Evolutionary conservation across 2,329 filamentous ascomycete species (phyloP).

Genomic region (Aspergillus sclerotialis): DNA sequence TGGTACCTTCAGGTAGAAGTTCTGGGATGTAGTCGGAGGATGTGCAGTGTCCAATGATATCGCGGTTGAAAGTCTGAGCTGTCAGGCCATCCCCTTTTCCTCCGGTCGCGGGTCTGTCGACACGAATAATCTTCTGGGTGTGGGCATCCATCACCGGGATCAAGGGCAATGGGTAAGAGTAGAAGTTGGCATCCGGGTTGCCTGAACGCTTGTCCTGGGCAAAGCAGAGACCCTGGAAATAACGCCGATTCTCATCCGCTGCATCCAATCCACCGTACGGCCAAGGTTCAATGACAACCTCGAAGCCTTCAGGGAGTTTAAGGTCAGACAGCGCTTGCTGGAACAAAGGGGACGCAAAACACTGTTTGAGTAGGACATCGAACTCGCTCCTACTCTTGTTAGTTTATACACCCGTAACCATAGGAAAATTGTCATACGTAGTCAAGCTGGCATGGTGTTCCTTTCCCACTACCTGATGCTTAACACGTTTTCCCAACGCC

Average conservation of each 20-base stretch:
- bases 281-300: slow-evolving; percentile 51
- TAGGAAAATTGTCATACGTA: slow-evolving; percentile 23
- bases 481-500: slow-evolving; percentile 32
- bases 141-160: slow-evolving; percentile 51
- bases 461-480: slow-evolving; percentile 42
- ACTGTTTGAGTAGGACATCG: slow-evolving; percentile 41
- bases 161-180: slow-evolving; percentile 49
- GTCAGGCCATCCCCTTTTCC: slow-evolving; percentile 44
- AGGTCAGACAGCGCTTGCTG: slow-evolving; percentile 46
- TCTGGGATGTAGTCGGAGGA: slow-evolving; percentile 46
- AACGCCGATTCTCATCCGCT: slow-evolving; percentile 42
- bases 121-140: slow-evolving; percentile 48
- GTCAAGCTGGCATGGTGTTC: slow-evolving; percentile 44
- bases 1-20: slow-evolving; percentile 38
- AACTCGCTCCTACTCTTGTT: slow-evolving; percentile 37
- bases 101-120: slow-evolving; percentile 52
- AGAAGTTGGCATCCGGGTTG: slow-evolving; percentile 55
- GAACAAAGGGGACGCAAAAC: slow-evolving; percentile 47
- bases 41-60: slow-evolving; percentile 47
- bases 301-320: slow-evolving; percentile 48
- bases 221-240: slow-evolving; percentile 49
- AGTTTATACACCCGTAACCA: not conserved
- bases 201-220: slow-evolving; percentile 34
- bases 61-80: slow-evolving; percentile 34
- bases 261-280: slow-evolving; percentile 49